phyloP scores from a whole-genome alignment of 805 yeast species.

The Monosporozyma solicola region DNA sequence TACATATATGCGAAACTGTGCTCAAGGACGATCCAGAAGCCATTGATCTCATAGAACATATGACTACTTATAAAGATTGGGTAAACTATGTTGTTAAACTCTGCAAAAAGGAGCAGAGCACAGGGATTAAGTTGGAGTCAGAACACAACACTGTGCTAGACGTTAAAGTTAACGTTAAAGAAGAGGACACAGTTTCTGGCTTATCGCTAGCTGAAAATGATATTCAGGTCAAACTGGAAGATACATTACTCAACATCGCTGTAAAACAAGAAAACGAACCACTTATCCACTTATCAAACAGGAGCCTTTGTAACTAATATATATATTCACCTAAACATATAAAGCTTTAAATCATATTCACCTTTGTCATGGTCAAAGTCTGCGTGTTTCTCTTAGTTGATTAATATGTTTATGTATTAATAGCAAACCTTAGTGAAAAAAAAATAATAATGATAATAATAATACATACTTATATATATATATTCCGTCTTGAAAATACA shows the following conservation, averaged over 20 bases:
- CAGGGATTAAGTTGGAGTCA: background rate
- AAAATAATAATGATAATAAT: too few species aligned
- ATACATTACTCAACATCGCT: background rate
- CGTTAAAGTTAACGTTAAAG: background rate
- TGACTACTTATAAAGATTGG: constrained; percentile 10
- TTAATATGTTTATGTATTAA: too few species aligned
- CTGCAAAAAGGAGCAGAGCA: constrained; percentile 2
- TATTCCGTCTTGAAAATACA: background rate
- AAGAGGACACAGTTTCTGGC: background rate
- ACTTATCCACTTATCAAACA: background rate
- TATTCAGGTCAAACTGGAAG: constrained; percentile 1
- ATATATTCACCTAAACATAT: background rate
- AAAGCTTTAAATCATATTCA: too few species aligned
- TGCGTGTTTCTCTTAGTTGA: too few species aligned
- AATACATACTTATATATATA: background rate
- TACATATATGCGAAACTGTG: constrained; percentile 1
- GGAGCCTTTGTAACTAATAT: background rate
- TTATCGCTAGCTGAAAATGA: background rate
- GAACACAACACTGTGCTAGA: background rate
- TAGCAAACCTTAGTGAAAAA: too few species aligned
- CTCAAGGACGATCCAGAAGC: background rate
- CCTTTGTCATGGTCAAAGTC: too few species aligned
- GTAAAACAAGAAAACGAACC: background rate
- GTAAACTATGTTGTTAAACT: constrained; percentile 6
- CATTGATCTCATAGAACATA: constrained; percentile 6